A percentile compares a stretch with the other conserved stretches of the same genome.
Evolutionary conservation across 2,329 filamentous ascomycete species (phyloP).

Genomic region (Alternaria longipes): DNA sequence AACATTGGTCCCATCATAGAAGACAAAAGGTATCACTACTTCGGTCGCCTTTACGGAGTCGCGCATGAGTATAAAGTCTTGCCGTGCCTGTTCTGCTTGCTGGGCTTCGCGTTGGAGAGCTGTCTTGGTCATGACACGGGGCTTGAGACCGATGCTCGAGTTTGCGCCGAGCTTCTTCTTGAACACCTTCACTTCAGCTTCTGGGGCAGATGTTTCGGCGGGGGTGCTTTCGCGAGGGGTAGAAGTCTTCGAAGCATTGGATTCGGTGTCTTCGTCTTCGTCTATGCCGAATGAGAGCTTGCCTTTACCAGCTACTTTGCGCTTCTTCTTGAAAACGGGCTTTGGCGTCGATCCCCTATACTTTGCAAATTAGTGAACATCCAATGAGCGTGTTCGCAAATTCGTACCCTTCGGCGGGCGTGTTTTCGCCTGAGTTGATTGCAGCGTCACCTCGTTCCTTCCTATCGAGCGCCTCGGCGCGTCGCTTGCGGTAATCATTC

Average conservation of each 20-base stretch:
- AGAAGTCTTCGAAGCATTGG: constrained; percentile 48
- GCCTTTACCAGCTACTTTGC: constrained; percentile 62
- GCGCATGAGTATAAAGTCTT: constrained; percentile 83
- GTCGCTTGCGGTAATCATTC: constrained; percentile 93
- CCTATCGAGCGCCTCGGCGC: constrained; percentile 91
- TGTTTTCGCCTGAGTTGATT: constrained; percentile 61
- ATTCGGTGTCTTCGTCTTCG: constrained; percentile 70
- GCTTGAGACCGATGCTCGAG: constrained; percentile 63
- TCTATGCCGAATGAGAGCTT: constrained; percentile 75
- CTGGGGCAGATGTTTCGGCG: constrained; percentile 47
- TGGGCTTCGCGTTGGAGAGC: constrained; percentile 81
- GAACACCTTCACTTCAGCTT: constrained; percentile 43
- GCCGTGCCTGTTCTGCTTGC: constrained; percentile 76
- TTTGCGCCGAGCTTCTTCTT: constrained; percentile 68
- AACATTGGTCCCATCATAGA: constrained; percentile 93
- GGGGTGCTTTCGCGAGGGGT: constrained; percentile 53
- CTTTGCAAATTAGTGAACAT: constrained; percentile 63
- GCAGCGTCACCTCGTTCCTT: constrained; percentile 84
- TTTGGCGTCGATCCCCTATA: constrained; percentile 63
- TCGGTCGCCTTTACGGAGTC: constrained; percentile 89
- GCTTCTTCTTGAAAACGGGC: constrained; percentile 66
- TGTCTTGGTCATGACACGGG: constrained; percentile 79
- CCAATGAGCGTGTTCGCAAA: neutral
- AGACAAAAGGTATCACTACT: constrained; percentile 92
- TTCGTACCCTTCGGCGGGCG: constrained; percentile 68